These are phyloP conservation scores for Ceratobasidium sp. DNA, from an alignment of 1,284 basidiomycete genomes.

Conservation along the genomic window DNA sequence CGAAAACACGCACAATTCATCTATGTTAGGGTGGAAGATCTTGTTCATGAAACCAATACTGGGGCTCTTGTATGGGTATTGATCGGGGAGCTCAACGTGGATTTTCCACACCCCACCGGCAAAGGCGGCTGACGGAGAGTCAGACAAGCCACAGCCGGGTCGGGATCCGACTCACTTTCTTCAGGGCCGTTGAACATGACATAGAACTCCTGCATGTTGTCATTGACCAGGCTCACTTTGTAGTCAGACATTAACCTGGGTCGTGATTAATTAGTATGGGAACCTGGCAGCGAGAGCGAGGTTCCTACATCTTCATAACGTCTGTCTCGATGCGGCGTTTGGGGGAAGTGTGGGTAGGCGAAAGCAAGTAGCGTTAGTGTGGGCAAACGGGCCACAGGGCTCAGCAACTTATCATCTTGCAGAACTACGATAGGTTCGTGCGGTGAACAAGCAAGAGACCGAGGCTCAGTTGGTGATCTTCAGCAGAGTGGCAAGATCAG, in stretches of 20 bases:
- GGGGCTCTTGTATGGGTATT: slow-evolving; percentile 98
- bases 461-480: slow-evolving; percentile 41
- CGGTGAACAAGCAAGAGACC: slow-evolving; percentile 39
- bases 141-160: slow-evolving; percentile 31
- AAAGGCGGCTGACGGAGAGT: slow-evolving; percentile 76
- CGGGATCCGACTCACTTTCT: slow-evolving; percentile 76
- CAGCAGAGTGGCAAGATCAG: slow-evolving; percentile 39
- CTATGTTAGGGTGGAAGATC: slow-evolving; percentile 99
- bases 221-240: slow-evolving; percentile 95
- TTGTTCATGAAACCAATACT: slow-evolving; percentile 99
- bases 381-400: slow-evolving; percentile 8
- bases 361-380: slow-evolving; percentile 34
- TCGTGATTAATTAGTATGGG: slow-evolving; percentile 20
- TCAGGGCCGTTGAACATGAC: slow-evolving; percentile 92
- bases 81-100: slow-evolving; percentile 98
- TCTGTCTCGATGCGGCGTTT: slow-evolving; percentile 98
- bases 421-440: slow-evolving; percentile 20
- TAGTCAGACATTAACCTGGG: slow-evolving; percentile 95
- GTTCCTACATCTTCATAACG: slow-evolving; percentile 94
- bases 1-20: slow-evolving; percentile 76
- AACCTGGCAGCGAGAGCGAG: neutral
- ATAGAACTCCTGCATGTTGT: slow-evolving; percentile 99
- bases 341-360: slow-evolving; percentile 61
- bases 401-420: slow-evolving; percentile 39
- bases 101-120: slow-evolving; percentile 98